Percentiles rank a stretch among this genome's conserved stretches.
phyloP scores from a whole-genome alignment of 78 protist genomes.

The Dictyostelium purpureum region DNA sequence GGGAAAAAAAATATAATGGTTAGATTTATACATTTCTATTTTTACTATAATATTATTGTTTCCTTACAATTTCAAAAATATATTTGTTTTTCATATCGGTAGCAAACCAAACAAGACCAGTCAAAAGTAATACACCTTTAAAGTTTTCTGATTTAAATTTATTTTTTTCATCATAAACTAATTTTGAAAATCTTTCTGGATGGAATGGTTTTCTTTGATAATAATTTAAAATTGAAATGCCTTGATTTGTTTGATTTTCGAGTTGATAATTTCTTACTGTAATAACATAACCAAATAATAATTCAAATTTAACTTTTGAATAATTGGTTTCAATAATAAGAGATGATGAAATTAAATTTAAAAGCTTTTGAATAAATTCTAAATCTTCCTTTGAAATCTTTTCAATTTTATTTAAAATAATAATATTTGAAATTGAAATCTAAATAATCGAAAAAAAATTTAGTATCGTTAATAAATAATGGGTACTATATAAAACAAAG shows the following conservation, averaged over 20 bases:
- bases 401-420: conserved; percentile 45
- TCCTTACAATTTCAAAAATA: conserved; percentile 51
- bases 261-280: conserved; percentile 14
- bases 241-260: background rate
- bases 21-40: background rate
- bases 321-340: conserved; percentile 1
- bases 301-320: background rate
- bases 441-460: background rate
- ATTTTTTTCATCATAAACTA: background rate
- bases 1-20: background rate
- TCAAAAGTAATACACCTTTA: background rate
- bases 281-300: background rate
- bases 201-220: conserved; percentile 73
- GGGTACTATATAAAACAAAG: background rate
- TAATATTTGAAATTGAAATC: conserved; percentile 13
- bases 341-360: conserved; percentile 23
- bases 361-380: conserved; percentile 10
- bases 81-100: conserved; percentile 54
- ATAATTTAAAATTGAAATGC: conserved; percentile 6
- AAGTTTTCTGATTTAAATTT: background rate
- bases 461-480: background rate
- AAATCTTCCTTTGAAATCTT: conserved; percentile 14
- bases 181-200: conserved; percentile 43
- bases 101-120: conserved; percentile 58
- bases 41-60: background rate